phyloP scores from a whole-genome alignment of 1,139 yeast genomes.

The Arxiozyma telluris region DNA sequence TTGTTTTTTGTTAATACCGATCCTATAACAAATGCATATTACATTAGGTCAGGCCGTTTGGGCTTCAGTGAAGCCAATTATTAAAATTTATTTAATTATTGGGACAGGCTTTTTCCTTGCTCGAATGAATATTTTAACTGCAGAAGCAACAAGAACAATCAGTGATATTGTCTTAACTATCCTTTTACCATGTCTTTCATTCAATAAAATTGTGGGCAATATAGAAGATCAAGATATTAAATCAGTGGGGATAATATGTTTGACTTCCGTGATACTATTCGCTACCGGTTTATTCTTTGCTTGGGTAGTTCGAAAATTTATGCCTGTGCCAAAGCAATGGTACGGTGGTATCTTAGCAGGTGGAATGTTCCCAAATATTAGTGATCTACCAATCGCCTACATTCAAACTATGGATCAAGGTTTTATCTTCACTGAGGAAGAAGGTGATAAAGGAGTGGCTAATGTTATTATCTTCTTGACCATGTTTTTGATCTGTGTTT shows the following conservation, averaged over 20 bases:
- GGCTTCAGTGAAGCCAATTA: slow-evolving; percentile 80
- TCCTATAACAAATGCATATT: slow-evolving; percentile 24
- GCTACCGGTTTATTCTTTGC: slow-evolving; percentile 28
- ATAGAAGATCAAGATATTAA: slow-evolving; percentile 68
- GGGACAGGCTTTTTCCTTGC: slow-evolving; percentile 66
- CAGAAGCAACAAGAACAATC: slow-evolving; percentile 65
- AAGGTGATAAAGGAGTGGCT: slow-evolving; percentile 76
- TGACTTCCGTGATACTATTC: slow-evolving; percentile 32
- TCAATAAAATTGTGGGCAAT: slow-evolving; percentile 65
- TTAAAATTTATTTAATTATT: slow-evolving; percentile 77
- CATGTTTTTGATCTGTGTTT: slow-evolving; percentile 59
- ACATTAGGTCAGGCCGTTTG: slow-evolving; percentile 65
- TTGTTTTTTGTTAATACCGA: background rate
- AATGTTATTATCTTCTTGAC: slow-evolving; percentile 75
- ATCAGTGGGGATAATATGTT: slow-evolving; percentile 64
- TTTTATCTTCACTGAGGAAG: slow-evolving; percentile 45
- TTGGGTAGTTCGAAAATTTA: slow-evolving; percentile 23
- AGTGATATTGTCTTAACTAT: slow-evolving; percentile 63
- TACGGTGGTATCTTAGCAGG: slow-evolving; percentile 72
- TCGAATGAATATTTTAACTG: slow-evolving; percentile 55
- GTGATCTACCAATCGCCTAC: slow-evolving; percentile 88
- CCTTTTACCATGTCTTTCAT: slow-evolving; percentile 71
- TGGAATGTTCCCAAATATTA: slow-evolving; percentile 68
- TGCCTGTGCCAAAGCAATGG: slow-evolving; percentile 65
- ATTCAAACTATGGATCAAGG: slow-evolving; percentile 71